Conservation (phyloP, 306 rosid genomes). For the Corylus heterophylla region DNA sequence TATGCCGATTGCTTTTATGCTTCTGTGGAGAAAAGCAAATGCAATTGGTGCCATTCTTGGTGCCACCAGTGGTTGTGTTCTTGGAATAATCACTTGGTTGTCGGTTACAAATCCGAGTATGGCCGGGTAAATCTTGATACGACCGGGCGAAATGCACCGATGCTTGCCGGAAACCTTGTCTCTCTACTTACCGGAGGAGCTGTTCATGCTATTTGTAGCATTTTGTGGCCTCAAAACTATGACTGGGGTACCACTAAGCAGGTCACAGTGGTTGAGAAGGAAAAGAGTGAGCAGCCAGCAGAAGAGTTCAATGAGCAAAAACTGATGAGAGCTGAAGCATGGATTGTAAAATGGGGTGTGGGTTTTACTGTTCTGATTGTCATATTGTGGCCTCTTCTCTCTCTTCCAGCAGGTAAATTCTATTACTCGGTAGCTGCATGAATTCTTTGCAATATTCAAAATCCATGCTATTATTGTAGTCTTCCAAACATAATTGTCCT, state of each 20-base stretch:
- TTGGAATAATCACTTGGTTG: conserved; percentile 80
- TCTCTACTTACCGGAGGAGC: conserved; percentile 72
- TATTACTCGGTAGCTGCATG: neutral
- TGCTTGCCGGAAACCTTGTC: conserved; percentile 93
- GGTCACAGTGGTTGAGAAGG: conserved; percentile 84
- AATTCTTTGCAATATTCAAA: neutral
- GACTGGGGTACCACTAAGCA: conserved; percentile 81
- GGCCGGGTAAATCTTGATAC: conserved; percentile 72
- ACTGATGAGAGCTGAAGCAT: conserved; percentile 54
- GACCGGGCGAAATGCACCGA: conserved; percentile 87
- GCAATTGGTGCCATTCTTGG: conserved; percentile 86
- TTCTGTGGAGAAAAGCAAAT: conserved; percentile 83
- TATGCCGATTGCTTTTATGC: conserved; percentile 89
- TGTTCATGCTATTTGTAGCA: conserved; percentile 63
- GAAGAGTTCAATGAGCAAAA: conserved; percentile 83
- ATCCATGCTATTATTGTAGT: neutral
- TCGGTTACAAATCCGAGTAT: conserved; percentile 63
- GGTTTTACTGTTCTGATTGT: conserved; percentile 75
- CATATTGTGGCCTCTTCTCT: conserved; percentile 80
- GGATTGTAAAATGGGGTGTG: conserved; percentile 88
- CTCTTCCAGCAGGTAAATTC: conserved; percentile 78
- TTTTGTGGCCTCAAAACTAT: conserved; percentile 79
- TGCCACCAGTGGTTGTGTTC: conserved; percentile 63
- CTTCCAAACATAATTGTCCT: neutral
- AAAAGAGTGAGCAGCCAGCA: conserved; percentile 50